A percentile compares a stretch with the other conserved stretches of the same genome.
Conservation (phyloP, 306 rosid species). For the Pachyrhizus erosus region DNA sequence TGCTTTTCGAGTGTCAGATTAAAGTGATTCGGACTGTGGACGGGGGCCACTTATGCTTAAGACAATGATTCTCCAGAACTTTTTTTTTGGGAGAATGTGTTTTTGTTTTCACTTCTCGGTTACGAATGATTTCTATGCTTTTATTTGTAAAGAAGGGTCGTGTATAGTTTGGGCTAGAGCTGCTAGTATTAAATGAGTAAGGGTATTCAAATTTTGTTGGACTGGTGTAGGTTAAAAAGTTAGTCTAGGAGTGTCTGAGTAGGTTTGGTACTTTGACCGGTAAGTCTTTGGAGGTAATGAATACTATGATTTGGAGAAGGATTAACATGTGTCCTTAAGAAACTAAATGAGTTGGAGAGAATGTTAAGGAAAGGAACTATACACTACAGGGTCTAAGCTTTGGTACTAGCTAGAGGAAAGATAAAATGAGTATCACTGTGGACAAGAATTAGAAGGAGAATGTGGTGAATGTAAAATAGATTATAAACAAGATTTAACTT, state of each 20-base stretch:
- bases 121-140: not conserved
- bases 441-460: not conserved
- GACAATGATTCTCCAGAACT: constrained; percentile 9
- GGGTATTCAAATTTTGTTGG: not conserved
- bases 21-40: not conserved
- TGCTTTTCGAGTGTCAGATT: not conserved
- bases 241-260: not conserved
- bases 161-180: not conserved
- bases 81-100: not conserved
- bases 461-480: not conserved
- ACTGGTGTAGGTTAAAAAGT: not conserved
- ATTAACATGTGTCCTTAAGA: not conserved
- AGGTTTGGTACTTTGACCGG: not conserved
- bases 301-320: not conserved
- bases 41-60: not conserved
- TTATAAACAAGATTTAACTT: not conserved
- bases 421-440: not conserved
- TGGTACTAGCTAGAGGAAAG: not conserved
- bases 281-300: not conserved
- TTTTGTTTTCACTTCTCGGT: not conserved
- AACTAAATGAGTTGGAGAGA: not conserved
- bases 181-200: not conserved
- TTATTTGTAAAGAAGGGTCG: not conserved
- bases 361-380: not conserved
- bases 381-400: not conserved